These are phyloP conservation scores for Paraglomus brasilianum DNA, from an alignment of 192 early-diverging fungal species.

Conservation along the genomic window DNA sequence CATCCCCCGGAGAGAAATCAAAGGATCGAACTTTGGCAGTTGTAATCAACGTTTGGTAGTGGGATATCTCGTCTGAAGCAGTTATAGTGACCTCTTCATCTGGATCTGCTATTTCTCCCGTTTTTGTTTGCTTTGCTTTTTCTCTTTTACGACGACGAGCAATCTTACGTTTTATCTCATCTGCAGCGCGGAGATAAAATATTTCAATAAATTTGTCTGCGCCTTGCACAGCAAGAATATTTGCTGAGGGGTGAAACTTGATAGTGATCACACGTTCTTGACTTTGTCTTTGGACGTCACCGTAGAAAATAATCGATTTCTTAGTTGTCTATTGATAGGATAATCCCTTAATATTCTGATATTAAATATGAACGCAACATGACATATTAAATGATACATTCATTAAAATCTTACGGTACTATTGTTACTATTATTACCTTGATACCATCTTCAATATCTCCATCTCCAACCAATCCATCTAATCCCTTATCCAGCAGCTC, in stretches of 20 bases:
- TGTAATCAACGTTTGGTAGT: conserved; percentile 70
- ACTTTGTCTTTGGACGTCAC: conserved; percentile 75
- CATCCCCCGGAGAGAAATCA: conserved; percentile 60
- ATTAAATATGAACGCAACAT: conserved; percentile 23
- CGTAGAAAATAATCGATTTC: conserved; percentile 73
- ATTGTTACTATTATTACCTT: conserved; percentile 5
- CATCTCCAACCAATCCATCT: conserved; percentile 45
- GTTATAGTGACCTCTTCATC: conserved; percentile 55
- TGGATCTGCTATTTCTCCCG: conserved; percentile 49
- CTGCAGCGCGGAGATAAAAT: conserved; percentile 72
- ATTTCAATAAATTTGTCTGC: conserved; percentile 81
- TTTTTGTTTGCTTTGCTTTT: conserved; percentile 63
- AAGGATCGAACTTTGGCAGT: conserved; percentile 80
- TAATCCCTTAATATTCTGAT: conserved; percentile 28
- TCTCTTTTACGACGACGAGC: conserved; percentile 73
- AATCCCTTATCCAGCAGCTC: conserved; percentile 57
- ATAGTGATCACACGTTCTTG: conserved; percentile 79
- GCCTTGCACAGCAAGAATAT: conserved; percentile 79
- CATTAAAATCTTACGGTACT: conserved; percentile 1
- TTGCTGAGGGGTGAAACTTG: conserved; percentile 73
- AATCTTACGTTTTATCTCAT: conserved; percentile 84
- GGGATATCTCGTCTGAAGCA: conserved; percentile 75
- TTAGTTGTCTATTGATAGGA: conserved; percentile 34
- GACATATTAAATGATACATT: not conserved
- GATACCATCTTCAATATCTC: conserved; percentile 37